Evolutionary conservation across 164 flowering plant genomes (phyloP).

Genomic region (Annona cherimola): DNA sequence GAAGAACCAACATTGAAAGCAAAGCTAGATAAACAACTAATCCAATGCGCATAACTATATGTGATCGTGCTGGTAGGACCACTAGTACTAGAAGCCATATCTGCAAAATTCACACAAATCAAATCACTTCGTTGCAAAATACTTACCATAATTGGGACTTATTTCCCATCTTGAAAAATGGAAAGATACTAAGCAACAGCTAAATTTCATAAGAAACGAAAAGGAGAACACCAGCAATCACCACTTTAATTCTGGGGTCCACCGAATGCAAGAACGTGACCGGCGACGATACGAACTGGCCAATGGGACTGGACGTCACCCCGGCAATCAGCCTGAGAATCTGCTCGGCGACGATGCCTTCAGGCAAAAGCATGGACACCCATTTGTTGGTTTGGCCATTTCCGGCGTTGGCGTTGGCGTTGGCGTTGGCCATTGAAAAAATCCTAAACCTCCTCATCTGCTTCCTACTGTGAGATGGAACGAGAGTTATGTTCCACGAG

Average conservation of each 20-base stretch:
- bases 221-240: conserved; percentile 6
- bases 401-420: conserved; percentile 5
- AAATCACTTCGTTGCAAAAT: neutral
- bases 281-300: conserved; percentile 77
- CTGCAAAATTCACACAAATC: conserved; percentile 35
- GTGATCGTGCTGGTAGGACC: conserved; percentile 75
- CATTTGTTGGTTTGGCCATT: conserved; percentile 29
- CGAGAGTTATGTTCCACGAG: conserved; percentile 8
- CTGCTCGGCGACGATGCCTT: conserved; percentile 54
- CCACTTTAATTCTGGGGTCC: conserved; percentile 92
- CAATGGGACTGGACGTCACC: conserved; percentile 85
- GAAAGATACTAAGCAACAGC: neutral
- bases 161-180: too few relatives aligned
- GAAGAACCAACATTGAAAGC: conserved; percentile 68
- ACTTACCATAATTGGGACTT: too few relatives aligned
- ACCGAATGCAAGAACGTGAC: conserved; percentile 80
- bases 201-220: neutral
- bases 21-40: conserved; percentile 58
- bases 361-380: conserved; percentile 45
- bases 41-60: conserved; percentile 68
- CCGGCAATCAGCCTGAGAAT: conserved; percentile 56
- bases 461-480: conserved; percentile 7
- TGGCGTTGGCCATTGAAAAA: conserved; percentile 17
- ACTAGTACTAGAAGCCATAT: conserved; percentile 86
- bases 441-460: conserved; percentile 13